Evolutionary conservation across 331 rosid species (phyloP), one percentile per base, ranked within the genome.

Genomic region (Prunus yedoensis): DNA sequence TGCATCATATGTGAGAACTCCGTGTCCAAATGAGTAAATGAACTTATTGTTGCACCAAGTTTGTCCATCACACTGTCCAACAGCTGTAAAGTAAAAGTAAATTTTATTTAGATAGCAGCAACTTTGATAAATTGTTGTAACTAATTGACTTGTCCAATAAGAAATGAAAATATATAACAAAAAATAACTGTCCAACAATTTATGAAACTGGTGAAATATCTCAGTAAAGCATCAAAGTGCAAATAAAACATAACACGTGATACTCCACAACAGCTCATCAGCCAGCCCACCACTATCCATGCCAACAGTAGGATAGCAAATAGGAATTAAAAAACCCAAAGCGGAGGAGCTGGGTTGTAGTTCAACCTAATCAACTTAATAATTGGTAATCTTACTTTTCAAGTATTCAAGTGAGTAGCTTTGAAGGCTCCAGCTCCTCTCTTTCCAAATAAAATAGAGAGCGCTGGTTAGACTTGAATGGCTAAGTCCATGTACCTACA

Each of bases 11-110:
- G 85, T 59, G 87, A 88, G 83, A 95, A 95, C 85, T 92, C 99
- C 20, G 65, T 85, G 91, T 95, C 96, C 88, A 95, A 82, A 83
- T 95, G 99, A 71, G 96, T 89, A 87, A 87, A 92, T 8, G 96
- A 91, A 83, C 87, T 83, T 57, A 92, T 81, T 80, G 90, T 86
- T 13, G 87, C 47, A 73, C 88, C 97, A 87, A 95, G 88, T 81
- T 92, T 92, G 87, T 92, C 99, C 69, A 91, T 88, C 57, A 89
- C 80, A 73, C 77, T 75, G 77, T 92, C 94, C 85, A 91, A 82
- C 71, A 95, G 91, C 99, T 95, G 98, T 89, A 88, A 86, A 74
- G 51, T 58, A 17, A 78, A 25, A 63, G 51, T 62, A 23, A 74
- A 74, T 43, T 63, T 21, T 21, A 21, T 21, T 21, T 21, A 21